Conservation (phyloP, 2,329 filamentous ascomycete genomes). For the Alternaria alternata region DNA sequence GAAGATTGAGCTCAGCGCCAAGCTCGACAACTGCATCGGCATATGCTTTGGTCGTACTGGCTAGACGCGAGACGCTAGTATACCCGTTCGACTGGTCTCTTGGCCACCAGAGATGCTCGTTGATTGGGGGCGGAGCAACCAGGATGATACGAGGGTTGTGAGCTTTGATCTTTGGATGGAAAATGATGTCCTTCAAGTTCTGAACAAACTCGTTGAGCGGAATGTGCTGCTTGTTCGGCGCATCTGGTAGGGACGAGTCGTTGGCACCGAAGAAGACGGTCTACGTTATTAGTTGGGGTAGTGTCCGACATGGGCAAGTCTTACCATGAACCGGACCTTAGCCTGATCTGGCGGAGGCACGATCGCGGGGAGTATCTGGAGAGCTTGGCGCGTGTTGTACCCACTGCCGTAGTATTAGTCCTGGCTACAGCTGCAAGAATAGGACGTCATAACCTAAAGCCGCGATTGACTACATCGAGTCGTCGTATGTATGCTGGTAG, state of each 20-base stretch:
- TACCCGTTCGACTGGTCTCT: constrained; percentile 51
- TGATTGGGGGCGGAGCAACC: constrained; percentile 82
- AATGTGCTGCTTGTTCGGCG: constrained; percentile 75
- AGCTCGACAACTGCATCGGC: constrained; percentile 71
- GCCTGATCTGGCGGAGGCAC: constrained; percentile 71
- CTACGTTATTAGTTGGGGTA: constrained; percentile 53
- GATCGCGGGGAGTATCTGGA: constrained; percentile 73
- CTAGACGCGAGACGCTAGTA: constrained; percentile 60
- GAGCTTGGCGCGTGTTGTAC: constrained; percentile 80
- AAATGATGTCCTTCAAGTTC: constrained; percentile 76
- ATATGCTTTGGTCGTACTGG: constrained; percentile 68
- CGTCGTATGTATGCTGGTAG: constrained; percentile 74
- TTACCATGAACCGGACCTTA: constrained; percentile 72
- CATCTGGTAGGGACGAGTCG: constrained; percentile 75
- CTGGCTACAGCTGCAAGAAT: background rate
- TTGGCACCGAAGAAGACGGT: constrained; percentile 88
- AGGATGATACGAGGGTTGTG: constrained; percentile 79
- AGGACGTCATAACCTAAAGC: constrained; percentile 65
- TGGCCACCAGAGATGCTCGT: constrained; percentile 74
- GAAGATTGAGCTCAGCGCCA: constrained; percentile 63
- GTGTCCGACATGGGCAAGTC: constrained; percentile 1
- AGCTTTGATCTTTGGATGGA: constrained; percentile 71
- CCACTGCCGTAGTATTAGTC: constrained; percentile 60
- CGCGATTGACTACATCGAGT: constrained; percentile 87
- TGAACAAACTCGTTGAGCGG: constrained; percentile 76